A percentile compares a stretch with the other conserved stretches of the same genome.
phyloP scores from a whole-genome alignment of 192 early-diverging fungal genomes.

The Coemansia sp. region DNA sequence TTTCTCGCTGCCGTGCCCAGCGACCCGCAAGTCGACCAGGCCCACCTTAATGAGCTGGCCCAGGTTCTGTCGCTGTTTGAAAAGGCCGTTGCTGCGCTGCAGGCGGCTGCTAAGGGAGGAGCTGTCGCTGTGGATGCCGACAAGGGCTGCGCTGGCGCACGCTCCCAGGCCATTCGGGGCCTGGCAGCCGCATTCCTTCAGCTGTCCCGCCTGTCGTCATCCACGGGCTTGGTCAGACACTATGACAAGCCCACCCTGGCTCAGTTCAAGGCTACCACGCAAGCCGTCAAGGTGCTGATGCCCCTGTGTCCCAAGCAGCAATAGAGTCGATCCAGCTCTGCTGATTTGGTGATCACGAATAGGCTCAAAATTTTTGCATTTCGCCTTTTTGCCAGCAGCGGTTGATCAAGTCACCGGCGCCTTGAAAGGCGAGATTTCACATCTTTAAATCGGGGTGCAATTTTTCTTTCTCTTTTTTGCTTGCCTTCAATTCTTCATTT shows the following conservation, averaged over 20 bases:
- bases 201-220: slow-evolving; percentile 40
- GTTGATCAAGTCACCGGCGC: background rate
- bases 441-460: background rate
- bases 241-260: slow-evolving; percentile 46
- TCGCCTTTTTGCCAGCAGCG: background rate
- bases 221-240: slow-evolving; percentile 43
- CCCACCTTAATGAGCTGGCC: slow-evolving; percentile 27
- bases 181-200: slow-evolving; percentile 47
- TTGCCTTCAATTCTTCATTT: slow-evolving; percentile 11
- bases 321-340: background rate
- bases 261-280: slow-evolving; percentile 46
- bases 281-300: slow-evolving; percentile 46
- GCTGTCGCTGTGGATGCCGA: background rate
- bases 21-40: slow-evolving; percentile 28
- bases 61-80: slow-evolving; percentile 39
- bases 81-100: slow-evolving; percentile 28
- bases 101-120: background rate
- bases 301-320: slow-evolving; percentile 5
- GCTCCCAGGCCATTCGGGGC: slow-evolving; percentile 13
- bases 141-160: background rate
- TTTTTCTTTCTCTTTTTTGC: slow-evolving; percentile 2
- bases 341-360: background rate
- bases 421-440: background rate
- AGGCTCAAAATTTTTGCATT: slow-evolving; percentile 17
- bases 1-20: slow-evolving; percentile 16